Evolutionary conservation across 2,329 filamentous ascomycete genomes (phyloP).

Genomic region (Penicillium sp.): DNA sequence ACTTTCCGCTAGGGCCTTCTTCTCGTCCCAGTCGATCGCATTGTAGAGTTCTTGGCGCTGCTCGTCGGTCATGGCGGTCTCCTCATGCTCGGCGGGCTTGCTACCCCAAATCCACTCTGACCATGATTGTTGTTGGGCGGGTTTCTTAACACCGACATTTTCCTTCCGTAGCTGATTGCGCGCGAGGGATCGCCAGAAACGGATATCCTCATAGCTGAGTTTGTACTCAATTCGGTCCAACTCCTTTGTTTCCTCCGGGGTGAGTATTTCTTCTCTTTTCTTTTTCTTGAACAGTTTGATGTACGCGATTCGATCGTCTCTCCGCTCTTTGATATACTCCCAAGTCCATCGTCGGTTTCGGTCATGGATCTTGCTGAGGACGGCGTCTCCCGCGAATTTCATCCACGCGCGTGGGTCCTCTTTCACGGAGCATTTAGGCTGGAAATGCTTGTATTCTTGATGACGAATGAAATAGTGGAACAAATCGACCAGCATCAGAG

Average conservation of each 20-base stretch:
- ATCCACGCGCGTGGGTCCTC: constrained; percentile 94
- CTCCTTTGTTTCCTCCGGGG: constrained; percentile 72
- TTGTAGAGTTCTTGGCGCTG: constrained; percentile 96
- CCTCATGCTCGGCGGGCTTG: constrained; percentile 74
- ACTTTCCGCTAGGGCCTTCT: constrained; percentile 82
- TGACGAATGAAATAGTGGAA: constrained; percentile 99
- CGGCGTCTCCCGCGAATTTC: constrained; percentile 84
- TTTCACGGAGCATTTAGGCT: constrained; percentile 82
- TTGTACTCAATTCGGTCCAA: constrained; percentile 82
- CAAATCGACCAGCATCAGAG: constrained; percentile 95
- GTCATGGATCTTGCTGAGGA: constrained; percentile 93
- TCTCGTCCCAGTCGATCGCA: constrained; percentile 98
- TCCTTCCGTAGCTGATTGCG: constrained; percentile 95
- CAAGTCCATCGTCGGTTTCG: constrained; percentile 92
- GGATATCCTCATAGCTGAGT: constrained; percentile 88
- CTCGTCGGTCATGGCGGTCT: constrained; percentile 89
- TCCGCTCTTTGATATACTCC: constrained; percentile 90
- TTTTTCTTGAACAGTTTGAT: constrained; percentile 96
- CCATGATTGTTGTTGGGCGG: constrained; percentile 80
- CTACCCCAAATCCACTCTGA: constrained; percentile 89
- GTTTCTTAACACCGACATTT: constrained; percentile 83
- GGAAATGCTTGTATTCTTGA: constrained; percentile 92
- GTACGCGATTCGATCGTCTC: constrained; percentile 86
- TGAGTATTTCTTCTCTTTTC: constrained; percentile 73
- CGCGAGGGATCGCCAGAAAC: constrained; percentile 95